These are phyloP conservation scores for Trichophyton equinum DNA, from an alignment of 2,329 filamentous ascomycete species.

Conservation along the genomic window DNA sequence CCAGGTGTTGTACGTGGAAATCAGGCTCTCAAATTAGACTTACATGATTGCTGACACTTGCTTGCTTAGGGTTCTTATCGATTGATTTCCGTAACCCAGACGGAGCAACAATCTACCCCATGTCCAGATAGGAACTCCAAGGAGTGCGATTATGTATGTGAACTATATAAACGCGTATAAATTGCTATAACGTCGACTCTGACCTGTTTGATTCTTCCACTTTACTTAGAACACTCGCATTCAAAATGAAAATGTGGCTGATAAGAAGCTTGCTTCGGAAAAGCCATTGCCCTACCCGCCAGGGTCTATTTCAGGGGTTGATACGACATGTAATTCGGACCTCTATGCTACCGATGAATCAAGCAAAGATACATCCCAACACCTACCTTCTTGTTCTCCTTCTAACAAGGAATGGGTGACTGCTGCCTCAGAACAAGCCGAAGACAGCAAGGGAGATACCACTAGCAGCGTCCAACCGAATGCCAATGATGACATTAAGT, in stretches of 20 bases:
- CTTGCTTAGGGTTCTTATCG: conserved; percentile 1
- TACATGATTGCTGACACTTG: background rate
- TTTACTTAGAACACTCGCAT: background rate
- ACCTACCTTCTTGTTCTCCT: conserved; percentile 4
- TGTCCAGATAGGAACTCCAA: background rate
- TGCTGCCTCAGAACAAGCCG: conserved; percentile 6
- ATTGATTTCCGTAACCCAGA: background rate
- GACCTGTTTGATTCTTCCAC: background rate
- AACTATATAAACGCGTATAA: background rate
- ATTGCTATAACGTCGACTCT: background rate
- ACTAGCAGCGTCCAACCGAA: background rate
- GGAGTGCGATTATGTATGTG: background rate
- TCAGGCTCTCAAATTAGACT: background rate
- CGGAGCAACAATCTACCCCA: background rate
- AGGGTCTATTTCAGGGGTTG: background rate
- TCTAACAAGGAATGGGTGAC: conserved; percentile 11
- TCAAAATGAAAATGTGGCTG: background rate
- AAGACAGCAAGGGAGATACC: background rate
- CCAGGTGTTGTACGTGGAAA: background rate
- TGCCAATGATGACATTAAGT: background rate
- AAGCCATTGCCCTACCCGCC: conserved; percentile 13
- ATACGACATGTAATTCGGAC: background rate
- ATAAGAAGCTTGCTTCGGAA: conserved; percentile 11
- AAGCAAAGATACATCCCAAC: conserved; percentile 4
- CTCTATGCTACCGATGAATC: conserved; percentile 7